phyloP scores from a whole-genome alignment of 257 asterid species.

The Scutellaria barbata region DNA sequence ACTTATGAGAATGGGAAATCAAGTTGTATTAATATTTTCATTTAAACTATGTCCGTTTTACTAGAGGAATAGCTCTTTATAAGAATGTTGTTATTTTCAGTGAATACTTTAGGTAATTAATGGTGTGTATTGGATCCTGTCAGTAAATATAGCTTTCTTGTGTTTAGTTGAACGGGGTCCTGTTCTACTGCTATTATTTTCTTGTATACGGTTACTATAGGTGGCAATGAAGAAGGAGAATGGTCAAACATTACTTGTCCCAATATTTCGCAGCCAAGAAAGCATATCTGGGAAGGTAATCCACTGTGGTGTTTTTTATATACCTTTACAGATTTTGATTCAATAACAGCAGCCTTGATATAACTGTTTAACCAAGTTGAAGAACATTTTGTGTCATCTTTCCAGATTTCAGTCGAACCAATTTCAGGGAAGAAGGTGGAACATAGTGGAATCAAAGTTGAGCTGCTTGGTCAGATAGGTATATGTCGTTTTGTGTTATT shows the following conservation, averaged over 20 bases:
- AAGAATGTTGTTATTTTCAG: too few relatives aligned
- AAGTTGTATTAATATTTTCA: too few relatives aligned
- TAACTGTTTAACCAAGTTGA: too few relatives aligned
- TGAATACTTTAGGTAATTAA: not conserved
- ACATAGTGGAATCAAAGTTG: slow-evolving; percentile 97
- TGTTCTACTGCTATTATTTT: not conserved
- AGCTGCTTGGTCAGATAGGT: slow-evolving; percentile 99
- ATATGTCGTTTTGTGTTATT: slow-evolving; percentile 36
- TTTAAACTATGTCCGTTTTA: too few relatives aligned
- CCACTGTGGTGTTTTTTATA: slow-evolving; percentile 4
- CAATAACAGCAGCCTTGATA: slow-evolving; percentile 13
- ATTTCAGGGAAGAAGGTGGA: slow-evolving; percentile 96
- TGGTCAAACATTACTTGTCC: slow-evolving; percentile 59
- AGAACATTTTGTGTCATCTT: not conserved
- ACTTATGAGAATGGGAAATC: too few relatives aligned
- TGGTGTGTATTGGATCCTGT: not conserved
- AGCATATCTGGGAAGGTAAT: slow-evolving; percentile 59
- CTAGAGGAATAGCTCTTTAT: too few relatives aligned
- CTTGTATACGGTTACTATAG: slow-evolving; percentile 30
- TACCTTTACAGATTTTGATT: slow-evolving; percentile 2
- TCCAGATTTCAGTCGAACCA: slow-evolving; percentile 89
- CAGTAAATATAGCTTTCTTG: not conserved
- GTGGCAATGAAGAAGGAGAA: slow-evolving; percentile 66
- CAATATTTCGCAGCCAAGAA: slow-evolving; percentile 68
- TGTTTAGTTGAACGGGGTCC: too few relatives aligned